phyloP scores from a whole-genome alignment of 148 eudicot genomes.

The Suaeda aralocaspica region DNA sequence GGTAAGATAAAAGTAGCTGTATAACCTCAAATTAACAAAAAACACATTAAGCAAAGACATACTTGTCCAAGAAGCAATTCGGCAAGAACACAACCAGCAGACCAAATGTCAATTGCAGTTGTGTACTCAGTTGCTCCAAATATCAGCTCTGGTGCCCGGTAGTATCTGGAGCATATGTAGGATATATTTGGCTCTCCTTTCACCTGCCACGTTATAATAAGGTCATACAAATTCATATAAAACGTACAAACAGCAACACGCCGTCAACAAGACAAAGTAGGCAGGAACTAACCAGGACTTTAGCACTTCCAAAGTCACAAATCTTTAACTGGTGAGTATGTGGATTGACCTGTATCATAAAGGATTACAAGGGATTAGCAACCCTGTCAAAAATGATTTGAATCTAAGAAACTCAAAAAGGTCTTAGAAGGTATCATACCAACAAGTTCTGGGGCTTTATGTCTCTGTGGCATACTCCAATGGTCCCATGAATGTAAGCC shows the following conservation, averaged over 20 bases:
- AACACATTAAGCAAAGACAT: background rate
- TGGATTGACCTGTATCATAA: constrained; percentile 60
- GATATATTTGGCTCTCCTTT: constrained; percentile 95
- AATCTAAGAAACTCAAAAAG: background rate
- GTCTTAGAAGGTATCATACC: constrained; percentile 25
- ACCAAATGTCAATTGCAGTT: constrained; percentile 89
- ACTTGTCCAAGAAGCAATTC: constrained; percentile 87
- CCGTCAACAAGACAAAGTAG: background rate
- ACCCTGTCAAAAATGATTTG: background rate
- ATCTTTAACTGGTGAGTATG: constrained; percentile 80
- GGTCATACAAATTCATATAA: background rate
- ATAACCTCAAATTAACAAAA: background rate
- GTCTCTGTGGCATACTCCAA: constrained; percentile 72
- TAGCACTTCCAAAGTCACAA: constrained; percentile 95
- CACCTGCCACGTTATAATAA: constrained; percentile 38
- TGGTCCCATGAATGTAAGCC: constrained; percentile 53
- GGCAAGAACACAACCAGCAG: constrained; percentile 90
- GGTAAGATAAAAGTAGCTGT: background rate
- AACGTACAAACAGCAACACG: background rate
- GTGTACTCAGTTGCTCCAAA: constrained; percentile 94
- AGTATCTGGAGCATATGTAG: constrained; percentile 86
- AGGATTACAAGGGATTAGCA: background rate
- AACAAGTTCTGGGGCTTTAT: constrained; percentile 70
- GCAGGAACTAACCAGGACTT: constrained; percentile 59
- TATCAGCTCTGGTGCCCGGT: constrained; percentile 87